A percentile compares a stretch with the other conserved stretches of the same genome.
Evolutionary conservation across 2,329 filamentous ascomycete genomes (phyloP).

Genomic region (Sordariomycetes sp.): DNA sequence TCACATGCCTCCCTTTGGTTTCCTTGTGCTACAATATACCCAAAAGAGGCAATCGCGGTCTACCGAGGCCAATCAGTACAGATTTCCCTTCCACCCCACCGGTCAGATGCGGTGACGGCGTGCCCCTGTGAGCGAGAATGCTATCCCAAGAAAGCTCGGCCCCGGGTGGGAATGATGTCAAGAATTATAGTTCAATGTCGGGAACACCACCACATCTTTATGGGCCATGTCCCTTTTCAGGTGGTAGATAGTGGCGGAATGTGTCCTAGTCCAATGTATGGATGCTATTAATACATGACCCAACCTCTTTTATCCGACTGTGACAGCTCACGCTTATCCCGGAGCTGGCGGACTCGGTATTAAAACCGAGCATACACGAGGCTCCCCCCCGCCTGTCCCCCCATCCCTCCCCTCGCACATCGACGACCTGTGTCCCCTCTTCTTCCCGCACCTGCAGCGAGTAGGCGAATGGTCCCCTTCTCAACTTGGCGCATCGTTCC

Average conservation of each 20-base stretch:
- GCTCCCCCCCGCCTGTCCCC: neutral
- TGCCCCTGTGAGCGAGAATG: neutral
- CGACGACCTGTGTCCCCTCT: neutral
- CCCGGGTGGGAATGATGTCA: neutral
- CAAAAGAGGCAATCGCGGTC: neutral
- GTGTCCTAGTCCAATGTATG: neutral
- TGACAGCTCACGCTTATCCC: neutral
- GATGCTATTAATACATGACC: neutral
- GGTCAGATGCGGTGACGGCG: neutral
- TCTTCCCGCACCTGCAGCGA: neutral
- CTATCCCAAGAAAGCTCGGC: neutral
- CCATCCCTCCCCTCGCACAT: neutral
- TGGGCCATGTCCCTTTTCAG: neutral
- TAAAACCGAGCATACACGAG: constrained; percentile 3
- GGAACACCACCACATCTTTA: neutral
- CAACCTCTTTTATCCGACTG: constrained; percentile 1
- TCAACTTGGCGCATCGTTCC: neutral
- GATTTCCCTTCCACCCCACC: neutral
- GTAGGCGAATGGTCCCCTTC: neutral
- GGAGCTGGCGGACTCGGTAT: neutral
- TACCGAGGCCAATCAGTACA: neutral
- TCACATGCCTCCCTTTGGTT: neutral
- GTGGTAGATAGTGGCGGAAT: neutral
- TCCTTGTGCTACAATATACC: constrained; percentile 1
- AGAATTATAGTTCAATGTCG: constrained; percentile 4